phyloP scores from a whole-genome alignment of 164 flowering plant genomes.

The Magnolia kwangsiensis region DNA sequence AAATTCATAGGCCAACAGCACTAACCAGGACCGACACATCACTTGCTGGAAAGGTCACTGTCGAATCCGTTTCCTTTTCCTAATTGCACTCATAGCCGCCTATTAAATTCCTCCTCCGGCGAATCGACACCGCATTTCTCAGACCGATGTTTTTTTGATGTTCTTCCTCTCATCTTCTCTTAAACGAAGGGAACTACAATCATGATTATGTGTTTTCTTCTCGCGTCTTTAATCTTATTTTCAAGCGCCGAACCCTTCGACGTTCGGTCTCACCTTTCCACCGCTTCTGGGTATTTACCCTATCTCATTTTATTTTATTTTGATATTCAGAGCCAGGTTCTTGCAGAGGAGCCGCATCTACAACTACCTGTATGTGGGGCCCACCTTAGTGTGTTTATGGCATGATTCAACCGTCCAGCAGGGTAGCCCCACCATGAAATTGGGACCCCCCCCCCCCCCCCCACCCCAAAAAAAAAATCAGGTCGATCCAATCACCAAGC shows the following conservation, averaged over 20 bases:
- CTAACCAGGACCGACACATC: no score
- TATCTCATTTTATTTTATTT: not conserved
- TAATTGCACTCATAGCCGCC: no score
- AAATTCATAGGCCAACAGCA: no score
- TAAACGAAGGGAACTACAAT: no score
- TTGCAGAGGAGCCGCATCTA: not conserved
- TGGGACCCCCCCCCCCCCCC: not conserved
- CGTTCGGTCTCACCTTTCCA: conserved; percentile 42
- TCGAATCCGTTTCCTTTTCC: no score
- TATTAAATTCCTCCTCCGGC: no score
- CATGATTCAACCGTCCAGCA: not conserved
- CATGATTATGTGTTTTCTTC: no score
- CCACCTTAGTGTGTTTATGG: not conserved
- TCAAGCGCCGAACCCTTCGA: conserved; percentile 23
- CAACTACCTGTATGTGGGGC: not conserved
- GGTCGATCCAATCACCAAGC: not conserved
- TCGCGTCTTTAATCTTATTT: not conserved
- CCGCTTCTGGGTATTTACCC: conserved; percentile 28
- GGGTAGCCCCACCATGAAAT: not conserved
- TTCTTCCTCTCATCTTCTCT: no score
- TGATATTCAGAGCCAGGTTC: not conserved
- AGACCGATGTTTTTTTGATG: no score
- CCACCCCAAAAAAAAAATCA: no score
- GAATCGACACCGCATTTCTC: no score
- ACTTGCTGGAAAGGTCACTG: no score